Percentiles rank a stretch among this genome's conserved stretches.
phyloP scores from a whole-genome alignment of 192 early-diverging fungal genomes.

The Dissophora globulifera region DNA sequence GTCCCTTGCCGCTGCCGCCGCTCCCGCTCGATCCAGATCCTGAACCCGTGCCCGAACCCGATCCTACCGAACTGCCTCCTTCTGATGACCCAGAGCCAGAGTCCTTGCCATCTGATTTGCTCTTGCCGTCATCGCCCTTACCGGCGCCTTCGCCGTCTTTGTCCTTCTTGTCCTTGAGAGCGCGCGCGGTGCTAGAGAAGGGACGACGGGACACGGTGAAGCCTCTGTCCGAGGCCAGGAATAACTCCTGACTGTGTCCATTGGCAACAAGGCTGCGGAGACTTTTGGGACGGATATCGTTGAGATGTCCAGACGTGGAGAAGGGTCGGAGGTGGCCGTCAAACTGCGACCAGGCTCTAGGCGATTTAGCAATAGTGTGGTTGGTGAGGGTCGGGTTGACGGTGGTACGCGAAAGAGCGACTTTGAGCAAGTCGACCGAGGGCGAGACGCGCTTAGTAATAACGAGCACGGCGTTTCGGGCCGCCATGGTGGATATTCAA shows the following conservation, averaged over 20 bases:
- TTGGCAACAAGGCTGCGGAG: conserved; percentile 11
- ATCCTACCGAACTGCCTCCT: conserved; percentile 9
- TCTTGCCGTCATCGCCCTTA: conserved; percentile 23
- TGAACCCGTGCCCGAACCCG: background rate
- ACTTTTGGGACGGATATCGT: conserved; percentile 26
- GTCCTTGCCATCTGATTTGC: conserved; percentile 28
- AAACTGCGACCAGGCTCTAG: conserved; percentile 35
- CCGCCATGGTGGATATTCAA: conserved; percentile 15
- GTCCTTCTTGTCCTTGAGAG: conserved; percentile 38
- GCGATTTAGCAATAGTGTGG: conserved; percentile 18
- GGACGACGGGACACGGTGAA: conserved; percentile 31
- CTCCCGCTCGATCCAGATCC: conserved; percentile 17
- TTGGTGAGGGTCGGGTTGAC: conserved; percentile 43
- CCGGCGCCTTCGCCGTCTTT: conserved; percentile 3
- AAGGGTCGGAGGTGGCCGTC: conserved; percentile 47
- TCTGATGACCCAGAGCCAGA: conserved; percentile 27
- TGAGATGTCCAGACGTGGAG: conserved; percentile 29
- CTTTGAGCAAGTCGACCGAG: conserved; percentile 33
- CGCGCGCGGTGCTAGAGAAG: conserved; percentile 33
- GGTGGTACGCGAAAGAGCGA: conserved; percentile 41
- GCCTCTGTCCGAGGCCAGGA: background rate
- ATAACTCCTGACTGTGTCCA: background rate
- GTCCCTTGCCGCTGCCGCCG: conserved; percentile 18
- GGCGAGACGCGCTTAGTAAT: conserved; percentile 49
- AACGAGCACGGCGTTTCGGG: conserved; percentile 50